These are phyloP conservation scores for Aspergillus sp. DNA, from an alignment of 2,329 filamentous ascomycete species.

Conservation along the genomic window DNA sequence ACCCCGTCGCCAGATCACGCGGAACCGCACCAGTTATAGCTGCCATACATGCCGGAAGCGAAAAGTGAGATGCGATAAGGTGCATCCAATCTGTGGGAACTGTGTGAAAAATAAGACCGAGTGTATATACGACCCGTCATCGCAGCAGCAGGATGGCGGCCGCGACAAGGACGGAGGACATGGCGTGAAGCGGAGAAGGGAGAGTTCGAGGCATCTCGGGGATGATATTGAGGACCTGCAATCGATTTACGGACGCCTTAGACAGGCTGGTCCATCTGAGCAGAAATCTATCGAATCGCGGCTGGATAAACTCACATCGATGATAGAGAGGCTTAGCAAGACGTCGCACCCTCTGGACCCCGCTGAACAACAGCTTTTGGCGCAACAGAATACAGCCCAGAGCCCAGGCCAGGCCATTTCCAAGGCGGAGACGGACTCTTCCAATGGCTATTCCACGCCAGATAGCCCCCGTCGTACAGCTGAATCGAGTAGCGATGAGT, in stretches of 20 bases:
- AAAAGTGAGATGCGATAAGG: constrained; percentile 50
- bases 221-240: constrained; percentile 35
- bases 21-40: constrained; percentile 48
- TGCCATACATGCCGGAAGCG: constrained; percentile 48
- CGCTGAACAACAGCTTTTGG: constrained; percentile 20
- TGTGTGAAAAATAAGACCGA: constrained; percentile 45
- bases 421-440: constrained; percentile 20
- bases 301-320: constrained; percentile 44
- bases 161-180: constrained; percentile 21
- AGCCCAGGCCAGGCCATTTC: constrained; percentile 19
- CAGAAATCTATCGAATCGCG: constrained; percentile 44
- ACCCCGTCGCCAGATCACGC: constrained; percentile 45
- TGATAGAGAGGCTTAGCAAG: constrained; percentile 46
- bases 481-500: constrained; percentile 41
- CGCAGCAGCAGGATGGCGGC: constrained; percentile 24
- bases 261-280: constrained; percentile 24
- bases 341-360: constrained; percentile 29
- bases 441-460: constrained; percentile 22
- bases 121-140: constrained; percentile 42
- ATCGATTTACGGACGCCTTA: constrained; percentile 31
- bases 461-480: constrained; percentile 34
- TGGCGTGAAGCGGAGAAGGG: constrained; percentile 38
- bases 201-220: constrained; percentile 26
- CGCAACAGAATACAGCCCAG: constrained; percentile 15
- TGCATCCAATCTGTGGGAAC: constrained; percentile 47